These are phyloP conservation scores for Parietaria judaica DNA, from an alignment of 306 rosid species.

Conservation along the genomic window DNA sequence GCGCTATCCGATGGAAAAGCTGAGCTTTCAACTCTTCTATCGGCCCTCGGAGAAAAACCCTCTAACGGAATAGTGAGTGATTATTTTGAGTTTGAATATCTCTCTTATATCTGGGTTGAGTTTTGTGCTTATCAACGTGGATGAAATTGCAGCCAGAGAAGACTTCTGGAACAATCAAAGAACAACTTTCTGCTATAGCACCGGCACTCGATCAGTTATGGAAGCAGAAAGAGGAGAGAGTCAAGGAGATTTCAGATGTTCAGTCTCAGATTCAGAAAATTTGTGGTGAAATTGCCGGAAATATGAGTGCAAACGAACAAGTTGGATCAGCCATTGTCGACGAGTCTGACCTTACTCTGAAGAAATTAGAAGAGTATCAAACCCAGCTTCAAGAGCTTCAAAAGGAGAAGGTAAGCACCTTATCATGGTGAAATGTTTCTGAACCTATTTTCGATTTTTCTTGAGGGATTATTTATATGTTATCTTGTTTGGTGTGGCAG, in stretches of 20 bases:
- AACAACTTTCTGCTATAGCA: slow-evolving; percentile 78
- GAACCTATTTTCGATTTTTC: slow-evolving; percentile 11
- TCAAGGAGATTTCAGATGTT: slow-evolving; percentile 76
- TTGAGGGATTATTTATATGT: slow-evolving; percentile 7
- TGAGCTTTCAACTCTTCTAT: slow-evolving; percentile 71
- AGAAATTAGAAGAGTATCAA: slow-evolving; percentile 80
- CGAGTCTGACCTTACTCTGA: slow-evolving; percentile 74
- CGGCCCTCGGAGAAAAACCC: slow-evolving; percentile 84
- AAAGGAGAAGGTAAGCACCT: slow-evolving; percentile 75
- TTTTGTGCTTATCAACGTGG: background rate
- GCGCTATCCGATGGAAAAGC: slow-evolving; percentile 71
- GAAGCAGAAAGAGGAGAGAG: slow-evolving; percentile 88
- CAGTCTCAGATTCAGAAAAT: slow-evolving; percentile 87
- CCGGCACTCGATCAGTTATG: slow-evolving; percentile 79
- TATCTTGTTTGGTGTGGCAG: slow-evolving; percentile 38
- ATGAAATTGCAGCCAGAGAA: slow-evolving; percentile 39
- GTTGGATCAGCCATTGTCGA: slow-evolving; percentile 47
- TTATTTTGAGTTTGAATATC: background rate
- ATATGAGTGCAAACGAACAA: slow-evolving; percentile 38
- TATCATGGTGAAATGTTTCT: slow-evolving; percentile 12
- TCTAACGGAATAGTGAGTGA: slow-evolving; percentile 31
- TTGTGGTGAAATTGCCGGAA: slow-evolving; percentile 90
- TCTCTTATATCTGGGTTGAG: background rate
- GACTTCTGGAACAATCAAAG: slow-evolving; percentile 52
- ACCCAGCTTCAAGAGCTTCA: slow-evolving; percentile 93